phyloP scores from a whole-genome alignment of 805 yeast species.

The Wickerhamomyces canadensis region DNA sequence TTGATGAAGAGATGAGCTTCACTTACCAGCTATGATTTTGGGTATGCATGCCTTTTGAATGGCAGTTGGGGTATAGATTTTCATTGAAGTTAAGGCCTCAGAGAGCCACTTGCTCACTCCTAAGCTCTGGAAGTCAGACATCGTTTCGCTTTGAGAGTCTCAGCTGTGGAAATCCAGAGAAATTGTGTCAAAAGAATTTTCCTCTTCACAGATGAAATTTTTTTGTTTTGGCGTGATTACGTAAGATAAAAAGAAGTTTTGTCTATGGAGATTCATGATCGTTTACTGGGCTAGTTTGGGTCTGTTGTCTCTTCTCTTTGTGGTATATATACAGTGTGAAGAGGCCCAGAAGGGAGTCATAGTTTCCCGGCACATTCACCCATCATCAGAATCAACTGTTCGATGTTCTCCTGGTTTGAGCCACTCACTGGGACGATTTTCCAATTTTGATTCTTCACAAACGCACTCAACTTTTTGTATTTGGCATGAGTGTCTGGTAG shows the following conservation, averaged over 20 bases:
- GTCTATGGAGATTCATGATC: no score
- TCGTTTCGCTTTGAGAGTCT: not conserved
- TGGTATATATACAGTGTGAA: no score
- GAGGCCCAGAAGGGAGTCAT: no score
- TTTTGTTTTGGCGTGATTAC: no score
- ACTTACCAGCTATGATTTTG: constrained; percentile 56
- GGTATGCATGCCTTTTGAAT: constrained; percentile 92
- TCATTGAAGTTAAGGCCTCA: constrained; percentile 78
- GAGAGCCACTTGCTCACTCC: constrained; percentile 86
- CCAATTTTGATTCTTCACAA: constrained; percentile 48
- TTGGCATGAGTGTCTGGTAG: constrained; percentile 46
- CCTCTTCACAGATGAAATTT: no score
- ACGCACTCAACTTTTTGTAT: constrained; percentile 39
- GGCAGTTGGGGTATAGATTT: constrained; percentile 74
- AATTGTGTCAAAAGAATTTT: constrained; percentile 1
- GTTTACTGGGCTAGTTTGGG: no score
- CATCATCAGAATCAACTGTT: constrained; percentile 66
- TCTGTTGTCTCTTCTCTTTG: no score
- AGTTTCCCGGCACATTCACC: constrained; percentile 37
- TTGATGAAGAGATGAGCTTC: no score
- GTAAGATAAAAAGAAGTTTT: no score
- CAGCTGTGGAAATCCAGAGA: not conserved
- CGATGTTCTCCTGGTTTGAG: constrained; percentile 61
- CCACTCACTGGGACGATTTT: constrained; percentile 84
- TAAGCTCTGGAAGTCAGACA: constrained; percentile 42